Base-by-base conservation (phyloP, 2,329 filamentous ascomycete genomes). In the Fusarium subtropicale region DNA sequence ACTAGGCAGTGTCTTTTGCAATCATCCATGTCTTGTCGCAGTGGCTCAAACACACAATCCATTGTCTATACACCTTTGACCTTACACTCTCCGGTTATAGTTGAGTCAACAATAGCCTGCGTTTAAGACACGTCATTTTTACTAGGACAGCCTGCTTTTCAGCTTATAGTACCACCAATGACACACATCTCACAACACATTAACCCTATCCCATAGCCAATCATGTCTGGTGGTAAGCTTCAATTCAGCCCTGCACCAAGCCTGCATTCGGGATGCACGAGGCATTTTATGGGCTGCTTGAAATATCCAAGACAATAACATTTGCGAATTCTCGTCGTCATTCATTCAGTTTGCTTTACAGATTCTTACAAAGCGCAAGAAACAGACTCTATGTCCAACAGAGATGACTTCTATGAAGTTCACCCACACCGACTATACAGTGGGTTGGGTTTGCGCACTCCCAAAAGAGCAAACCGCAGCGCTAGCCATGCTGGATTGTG, bases 401-500 rank as follows among this genome's bases (percentile, higher is more conserved):
- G 7, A 20, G 5, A 38, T 38, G 36, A 5, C 36, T 38, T 20
- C 36, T 12, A 12, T 5, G 6, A 38, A 38, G 10, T 7, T 38
- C 10, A 38, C 36, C 6, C 28, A 53, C 15, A 13, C 26, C 8
- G 26, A 56, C 9, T 50, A 56, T 9, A 39, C 53, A 0, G 31
- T 48, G 2, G 42, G 42, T 16, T 56, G 31, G 42, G n/a, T 56
- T 18, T 56, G 33, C 20, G 42, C 26, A 5, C 33, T 56, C 3
- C 1, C 42, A 4, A 31, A 38, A 1, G 42, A 56, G 8, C 33
- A 39, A n/a, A 47, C 44, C 3, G 53, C 53, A 3, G 42, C 42
- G 9, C n/a, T 30, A 4, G 54, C 45, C 6, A 45, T 54, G 26
- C 61, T 67, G 0, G 61, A 67, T 4, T 3, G 46, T 15, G 24